Evolutionary conservation across 257 asterid genomes (phyloP), one percentile per base, ranked within the genome.

Genomic region (Nicotiana paniculata): DNA sequence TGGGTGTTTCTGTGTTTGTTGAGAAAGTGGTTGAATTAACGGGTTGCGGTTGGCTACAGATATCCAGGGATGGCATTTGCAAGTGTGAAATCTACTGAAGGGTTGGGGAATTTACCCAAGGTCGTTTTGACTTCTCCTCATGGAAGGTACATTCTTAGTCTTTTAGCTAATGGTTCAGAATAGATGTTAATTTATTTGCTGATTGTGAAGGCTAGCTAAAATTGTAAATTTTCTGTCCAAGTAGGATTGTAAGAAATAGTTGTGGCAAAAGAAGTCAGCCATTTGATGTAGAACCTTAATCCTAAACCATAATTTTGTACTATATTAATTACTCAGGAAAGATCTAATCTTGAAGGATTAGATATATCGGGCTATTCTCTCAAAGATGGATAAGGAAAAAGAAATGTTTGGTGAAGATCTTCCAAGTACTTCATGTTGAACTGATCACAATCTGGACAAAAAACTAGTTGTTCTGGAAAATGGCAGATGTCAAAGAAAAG

Each of bases 21-120:
- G 33, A 35, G 76, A 79, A 69, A 84, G 76, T 63, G 79, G 24
- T 53, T 69, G 68, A 63, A 43, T 64, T 43, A 33, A 28, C 61
- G 63, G n/a, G 24, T 3, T 64, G 53, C 21, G 43, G 66, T 63
- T 65, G 62, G 82, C 48, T 48, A 62, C 95, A 94, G 97, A 83
- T 89, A 86, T 81, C 77, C 91, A 76, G 91, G 91, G 26, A 93
- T 93, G 97, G 89, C 98, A 80, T 91, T 94, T 72, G 91, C 98
- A 21, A 84, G 89, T 82, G 89, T 96, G 62, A 88, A 91, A 84
- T 84, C 93, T 76, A 82, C 91, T 9, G 86, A 91, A 89, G 97
- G 99, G 24, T 84, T 90, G 85, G 99, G 98, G 21, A 91, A 91
- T 89, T 88, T 96, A 82, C 95, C 93, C 21, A 94, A 91, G 88